These are phyloP conservation scores for Acmispon strigosus DNA, from an alignment of 306 rosid species.

Conservation along the genomic window DNA sequence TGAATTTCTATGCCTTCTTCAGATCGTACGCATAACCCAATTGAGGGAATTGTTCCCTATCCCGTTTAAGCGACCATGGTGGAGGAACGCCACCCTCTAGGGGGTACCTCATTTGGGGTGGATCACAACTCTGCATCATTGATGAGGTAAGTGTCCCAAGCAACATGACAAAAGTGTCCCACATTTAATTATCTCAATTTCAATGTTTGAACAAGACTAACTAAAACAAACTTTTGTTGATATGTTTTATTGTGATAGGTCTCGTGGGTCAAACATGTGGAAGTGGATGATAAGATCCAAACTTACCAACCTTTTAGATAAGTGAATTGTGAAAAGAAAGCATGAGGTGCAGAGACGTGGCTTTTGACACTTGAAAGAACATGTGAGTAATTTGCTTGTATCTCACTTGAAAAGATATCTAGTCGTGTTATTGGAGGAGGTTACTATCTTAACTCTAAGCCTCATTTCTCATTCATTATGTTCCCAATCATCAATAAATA, in stretches of 20 bases:
- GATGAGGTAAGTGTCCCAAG: no score
- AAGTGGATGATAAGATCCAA: constrained; percentile 50
- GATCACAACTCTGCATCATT: no score
- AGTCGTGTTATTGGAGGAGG: constrained; percentile 18
- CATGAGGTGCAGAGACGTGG: constrained; percentile 80
- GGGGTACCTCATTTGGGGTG: no score
- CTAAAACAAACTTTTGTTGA: neutral
- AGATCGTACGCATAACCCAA: no score
- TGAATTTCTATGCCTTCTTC: no score
- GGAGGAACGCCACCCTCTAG: no score
- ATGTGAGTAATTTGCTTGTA: constrained; percentile 41
- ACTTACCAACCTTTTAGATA: constrained; percentile 42
- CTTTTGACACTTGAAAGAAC: constrained; percentile 53
- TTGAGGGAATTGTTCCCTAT: no score
- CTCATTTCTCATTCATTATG: neutral
- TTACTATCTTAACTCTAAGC: neutral
- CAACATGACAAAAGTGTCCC: no score
- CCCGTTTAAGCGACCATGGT: no score
- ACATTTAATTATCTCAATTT: neutral
- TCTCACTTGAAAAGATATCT: neutral
- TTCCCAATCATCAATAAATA: neutral
- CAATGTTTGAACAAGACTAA: neutral
- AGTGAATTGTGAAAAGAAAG: constrained; percentile 21
- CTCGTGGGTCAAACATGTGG: constrained; percentile 73
- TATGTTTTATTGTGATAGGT: constrained; percentile 25